Base-by-base conservation (phyloP, 495 filamentous ascomycete species). In the Penicillium pancosmium region DNA sequence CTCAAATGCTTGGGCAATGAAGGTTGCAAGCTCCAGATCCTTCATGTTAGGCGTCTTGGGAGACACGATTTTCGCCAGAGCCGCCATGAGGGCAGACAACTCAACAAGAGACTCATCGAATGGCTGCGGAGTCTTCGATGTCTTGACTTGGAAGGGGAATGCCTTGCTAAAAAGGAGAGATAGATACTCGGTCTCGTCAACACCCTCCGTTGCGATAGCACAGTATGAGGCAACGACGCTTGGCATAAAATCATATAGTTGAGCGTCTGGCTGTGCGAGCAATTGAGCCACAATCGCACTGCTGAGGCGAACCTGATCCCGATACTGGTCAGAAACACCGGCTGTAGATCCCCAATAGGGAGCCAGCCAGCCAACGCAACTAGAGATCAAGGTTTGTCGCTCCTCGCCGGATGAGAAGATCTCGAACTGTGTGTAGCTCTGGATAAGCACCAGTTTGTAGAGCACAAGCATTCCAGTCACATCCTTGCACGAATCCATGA, bases 401-500 rank as follows among this genome's bases (percentile, higher is more conserved):
- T 93, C 87, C 57, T 92, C 88, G 0, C 87, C 85, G 9, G 88
- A 79, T 38, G 88, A 81, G 74, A 98, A 97, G 18, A 96, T 76
- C 19, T 88, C 86, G 11, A 93, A 75, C 46, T 87, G 86, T 5
- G 89, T 90, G 67, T 94, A 90, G 68, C 96, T 92, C 67, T 96
- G 88, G 61, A 98, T 93, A 13, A 98, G 80, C 8, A 97, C 84
- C 50, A 99, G 80, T 68, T 96, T 97, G 74, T 95, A 97, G 11
- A 98, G 77, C n/a, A 97, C 81, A 9, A 99, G 80, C 83, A 95
- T 97, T 21, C 95, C 93, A 64, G 92, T 94, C 36, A 95, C 92
- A 16, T 82, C 79, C 9, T 85, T 83, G 75, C 94, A 98, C 11
- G 94, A 90, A 68, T 96, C 91, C 79, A 99, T 87, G 67, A 98